Conservation (phyloP, 768 basidiomycete genomes). For the Auricularia heimuer region DNA sequence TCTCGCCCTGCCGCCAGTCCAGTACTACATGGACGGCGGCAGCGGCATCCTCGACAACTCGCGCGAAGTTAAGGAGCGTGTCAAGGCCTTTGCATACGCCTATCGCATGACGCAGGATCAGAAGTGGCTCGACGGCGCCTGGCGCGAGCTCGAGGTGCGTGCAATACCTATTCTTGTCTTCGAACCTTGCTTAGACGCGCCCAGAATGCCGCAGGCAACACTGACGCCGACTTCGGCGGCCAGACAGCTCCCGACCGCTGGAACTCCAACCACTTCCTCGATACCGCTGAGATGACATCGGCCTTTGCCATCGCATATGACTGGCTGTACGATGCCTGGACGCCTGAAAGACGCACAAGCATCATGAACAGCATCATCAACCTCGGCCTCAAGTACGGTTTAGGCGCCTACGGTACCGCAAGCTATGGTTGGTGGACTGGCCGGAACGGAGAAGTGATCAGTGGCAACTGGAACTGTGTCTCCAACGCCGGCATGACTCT, state of each 20-base stretch:
- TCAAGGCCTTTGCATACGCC: constrained; percentile 89
- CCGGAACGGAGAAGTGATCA: constrained; percentile 29
- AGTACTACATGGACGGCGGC: constrained; percentile 66
- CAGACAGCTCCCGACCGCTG: constrained; percentile 43
- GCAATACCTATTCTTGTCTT: neutral
- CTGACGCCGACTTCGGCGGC: constrained; percentile 54
- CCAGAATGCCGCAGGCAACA: constrained; percentile 69
- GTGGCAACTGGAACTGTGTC: constrained; percentile 98
- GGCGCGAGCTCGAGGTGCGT: constrained; percentile 53
- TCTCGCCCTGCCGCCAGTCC: constrained; percentile 49
- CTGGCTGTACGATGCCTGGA: constrained; percentile 39
- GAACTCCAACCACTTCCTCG: constrained; percentile 89
- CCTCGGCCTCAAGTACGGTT: constrained; percentile 66
- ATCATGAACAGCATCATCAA: constrained; percentile 66
- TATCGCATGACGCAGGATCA: constrained; percentile 81
- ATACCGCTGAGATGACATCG: constrained; percentile 78
- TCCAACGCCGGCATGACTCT: constrained; percentile 89
- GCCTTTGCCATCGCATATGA: constrained; percentile 93
- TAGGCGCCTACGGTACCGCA: constrained; percentile 14
- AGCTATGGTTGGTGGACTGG: constrained; percentile 65
- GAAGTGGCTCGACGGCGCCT: constrained; percentile 80
- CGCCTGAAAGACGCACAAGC: constrained; percentile 52
- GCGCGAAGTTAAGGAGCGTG: constrained; percentile 76
- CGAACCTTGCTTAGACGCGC: neutral
- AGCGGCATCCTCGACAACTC: constrained; percentile 90